These are phyloP conservation scores for Colletotrichum lindemuthianum DNA, from an alignment of 2,329 filamentous ascomycete species.

Conservation along the genomic window DNA sequence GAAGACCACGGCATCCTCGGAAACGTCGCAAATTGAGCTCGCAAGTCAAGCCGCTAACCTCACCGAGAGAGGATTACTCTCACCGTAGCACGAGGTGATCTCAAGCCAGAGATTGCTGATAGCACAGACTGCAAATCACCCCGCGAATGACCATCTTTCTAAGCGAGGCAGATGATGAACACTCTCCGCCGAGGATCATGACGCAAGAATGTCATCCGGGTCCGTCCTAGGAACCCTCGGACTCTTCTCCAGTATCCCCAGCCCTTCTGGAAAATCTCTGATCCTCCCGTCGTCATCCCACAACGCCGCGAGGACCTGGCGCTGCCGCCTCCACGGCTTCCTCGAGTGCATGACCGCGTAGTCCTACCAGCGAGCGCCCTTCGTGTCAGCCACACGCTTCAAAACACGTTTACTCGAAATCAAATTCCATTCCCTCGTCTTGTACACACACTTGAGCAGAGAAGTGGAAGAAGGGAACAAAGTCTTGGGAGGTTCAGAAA, in stretches of 20 bases:
- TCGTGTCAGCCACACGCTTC: constrained; percentile 19
- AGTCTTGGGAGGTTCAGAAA: background rate
- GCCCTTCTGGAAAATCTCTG: constrained; percentile 41
- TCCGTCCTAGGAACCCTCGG: constrained; percentile 25
- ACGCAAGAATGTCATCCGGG: background rate
- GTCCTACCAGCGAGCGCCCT: constrained; percentile 39
- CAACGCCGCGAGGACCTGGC: constrained; percentile 45
- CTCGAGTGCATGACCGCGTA: constrained; percentile 48
- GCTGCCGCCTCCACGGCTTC: constrained; percentile 43
- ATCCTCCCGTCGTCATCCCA: constrained; percentile 44
- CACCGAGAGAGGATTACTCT: too few species aligned
- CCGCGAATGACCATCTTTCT: background rate
- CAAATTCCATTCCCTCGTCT: background rate
- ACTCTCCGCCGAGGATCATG: background rate
- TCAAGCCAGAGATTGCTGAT: too few species aligned
- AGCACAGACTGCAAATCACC: too few species aligned
- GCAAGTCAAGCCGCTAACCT: too few species aligned
- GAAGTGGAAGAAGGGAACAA: background rate
- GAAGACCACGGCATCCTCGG: too few species aligned
- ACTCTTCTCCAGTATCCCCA: constrained; percentile 34
- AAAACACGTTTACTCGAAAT: background rate
- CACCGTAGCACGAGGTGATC: too few species aligned
- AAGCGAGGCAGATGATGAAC: background rate
- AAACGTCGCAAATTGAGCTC: too few species aligned
- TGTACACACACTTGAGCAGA: background rate